phyloP scores from a whole-genome alignment of 768 basidiomycete species.

The Boletus patriciae region DNA sequence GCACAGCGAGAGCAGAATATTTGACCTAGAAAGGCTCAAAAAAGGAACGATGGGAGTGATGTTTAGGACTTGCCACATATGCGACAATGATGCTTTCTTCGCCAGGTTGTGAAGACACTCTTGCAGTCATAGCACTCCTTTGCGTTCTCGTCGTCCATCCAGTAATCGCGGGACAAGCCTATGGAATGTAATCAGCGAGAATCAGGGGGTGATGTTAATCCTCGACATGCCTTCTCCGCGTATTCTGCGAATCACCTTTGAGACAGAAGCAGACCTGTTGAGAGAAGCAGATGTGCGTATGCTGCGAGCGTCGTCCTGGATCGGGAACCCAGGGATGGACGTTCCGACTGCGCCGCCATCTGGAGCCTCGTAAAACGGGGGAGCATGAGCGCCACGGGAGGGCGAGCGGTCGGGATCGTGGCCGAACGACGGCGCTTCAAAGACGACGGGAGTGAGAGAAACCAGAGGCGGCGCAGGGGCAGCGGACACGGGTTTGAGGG shows the following conservation, averaged over 20 bases:
- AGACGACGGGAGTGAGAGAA: conserved; percentile 81
- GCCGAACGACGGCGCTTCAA: conserved; percentile 71
- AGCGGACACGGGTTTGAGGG: conserved; percentile 51
- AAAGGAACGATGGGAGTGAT: background rate
- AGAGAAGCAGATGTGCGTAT: conserved; percentile 71
- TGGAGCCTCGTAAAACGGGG: conserved; percentile 54
- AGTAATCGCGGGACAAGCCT: conserved; percentile 93
- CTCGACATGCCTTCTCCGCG: conserved; percentile 74
- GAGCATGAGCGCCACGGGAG: conserved; percentile 48
- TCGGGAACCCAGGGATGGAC: conserved; percentile 89
- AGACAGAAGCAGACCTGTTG: conserved; percentile 79
- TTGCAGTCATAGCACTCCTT: conserved; percentile 97
- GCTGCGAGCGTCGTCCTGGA: conserved; percentile 87
- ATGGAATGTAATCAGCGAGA: conserved; percentile 7
- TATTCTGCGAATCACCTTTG: conserved; percentile 86
- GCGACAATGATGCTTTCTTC: conserved; percentile 95
- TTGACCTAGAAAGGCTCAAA: conserved; percentile 58
- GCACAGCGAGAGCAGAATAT: conserved; percentile 98
- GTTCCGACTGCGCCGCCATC: conserved; percentile 64
- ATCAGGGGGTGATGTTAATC: conserved; percentile 3
- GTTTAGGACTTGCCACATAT: conserved; percentile 72
- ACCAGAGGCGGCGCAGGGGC: conserved; percentile 78
- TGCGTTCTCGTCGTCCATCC: conserved; percentile 98
- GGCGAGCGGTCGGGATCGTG: conserved; percentile 62
- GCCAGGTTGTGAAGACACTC: conserved; percentile 90